phyloP scores from a whole-genome alignment of 129 eudicot genomes.

The Artemisia argyi region DNA sequence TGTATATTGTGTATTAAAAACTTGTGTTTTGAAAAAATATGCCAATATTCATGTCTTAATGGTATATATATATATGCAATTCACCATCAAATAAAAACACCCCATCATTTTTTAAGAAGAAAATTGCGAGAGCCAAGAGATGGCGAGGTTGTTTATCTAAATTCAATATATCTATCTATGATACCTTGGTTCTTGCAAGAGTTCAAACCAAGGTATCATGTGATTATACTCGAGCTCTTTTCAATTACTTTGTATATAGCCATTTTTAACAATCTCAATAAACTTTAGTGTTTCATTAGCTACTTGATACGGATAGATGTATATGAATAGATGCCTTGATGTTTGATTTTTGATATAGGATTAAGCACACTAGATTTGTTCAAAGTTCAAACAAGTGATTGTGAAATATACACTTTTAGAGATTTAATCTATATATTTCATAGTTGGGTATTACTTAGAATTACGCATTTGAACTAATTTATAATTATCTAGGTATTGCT shows the following conservation, averaged over 20 bases:
- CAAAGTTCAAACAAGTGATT: background rate
- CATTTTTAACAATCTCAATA: slow-evolving; percentile 1
- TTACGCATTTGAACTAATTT: no score
- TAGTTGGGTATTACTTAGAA: no score
- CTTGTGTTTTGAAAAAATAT: no score
- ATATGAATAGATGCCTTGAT: background rate
- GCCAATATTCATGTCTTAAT: no score
- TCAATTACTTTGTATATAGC: slow-evolving; percentile 4
- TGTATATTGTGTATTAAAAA: no score
- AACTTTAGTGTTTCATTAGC: background rate
- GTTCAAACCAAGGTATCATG: slow-evolving; percentile 56
- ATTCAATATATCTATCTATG: slow-evolving; percentile 47
- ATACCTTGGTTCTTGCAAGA: slow-evolving; percentile 94
- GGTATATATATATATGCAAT: no score
- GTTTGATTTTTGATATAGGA: background rate
- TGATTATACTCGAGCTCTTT: background rate
- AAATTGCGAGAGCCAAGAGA: no score
- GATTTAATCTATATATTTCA: no score
- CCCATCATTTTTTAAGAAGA: no score
- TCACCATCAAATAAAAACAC: no score
- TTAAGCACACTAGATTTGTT: background rate
- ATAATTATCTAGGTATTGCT: no score
- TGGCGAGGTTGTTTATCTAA: no score
- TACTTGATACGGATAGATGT: slow-evolving; percentile 11
- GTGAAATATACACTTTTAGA: background rate